phyloP scores from a whole-genome alignment of 345 rosid species.

The Salix exigua region DNA sequence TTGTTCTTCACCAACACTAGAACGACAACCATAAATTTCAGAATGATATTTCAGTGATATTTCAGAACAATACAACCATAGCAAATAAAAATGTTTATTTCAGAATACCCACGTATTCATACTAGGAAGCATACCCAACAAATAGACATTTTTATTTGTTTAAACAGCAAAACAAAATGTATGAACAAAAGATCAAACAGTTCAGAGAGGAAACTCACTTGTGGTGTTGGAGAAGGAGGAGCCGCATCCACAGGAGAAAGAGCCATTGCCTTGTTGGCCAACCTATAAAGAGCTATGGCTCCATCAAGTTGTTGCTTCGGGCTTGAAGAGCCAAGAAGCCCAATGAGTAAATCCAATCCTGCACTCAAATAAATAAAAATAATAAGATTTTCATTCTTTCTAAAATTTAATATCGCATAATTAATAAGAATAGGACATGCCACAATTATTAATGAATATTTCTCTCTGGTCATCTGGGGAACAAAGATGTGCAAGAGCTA shows the following conservation, averaged over 20 bases:
- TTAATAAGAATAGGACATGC: conserved; percentile 35
- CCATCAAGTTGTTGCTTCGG: conserved; percentile 88
- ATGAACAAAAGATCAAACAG: background rate
- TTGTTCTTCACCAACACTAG: background rate
- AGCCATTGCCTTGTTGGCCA: conserved; percentile 76
- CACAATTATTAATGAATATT: conserved; percentile 78
- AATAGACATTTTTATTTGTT: background rate
- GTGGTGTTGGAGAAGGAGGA: conserved; percentile 95
- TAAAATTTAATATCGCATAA: background rate
- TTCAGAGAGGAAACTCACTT: conserved; percentile 43
- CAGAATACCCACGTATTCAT: background rate
- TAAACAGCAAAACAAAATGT: background rate
- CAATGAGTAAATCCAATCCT: conserved; percentile 88
- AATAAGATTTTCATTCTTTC: background rate
- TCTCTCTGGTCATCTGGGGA: conserved; percentile 78
- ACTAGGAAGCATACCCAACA: background rate
- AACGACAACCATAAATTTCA: background rate
- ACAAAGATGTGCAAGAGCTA: conserved; percentile 97
- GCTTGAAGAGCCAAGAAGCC: conserved; percentile 77
- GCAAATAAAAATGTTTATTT: background rate
- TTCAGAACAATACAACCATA: too few relatives aligned
- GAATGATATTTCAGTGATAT: too few relatives aligned
- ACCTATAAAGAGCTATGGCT: conserved; percentile 80
- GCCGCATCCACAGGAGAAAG: conserved; percentile 95
- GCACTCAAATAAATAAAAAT: conserved; percentile 10